These are phyloP conservation scores for Penicillium freii DNA, from an alignment of 2,329 filamentous ascomycete species.

Conservation along the genomic window DNA sequence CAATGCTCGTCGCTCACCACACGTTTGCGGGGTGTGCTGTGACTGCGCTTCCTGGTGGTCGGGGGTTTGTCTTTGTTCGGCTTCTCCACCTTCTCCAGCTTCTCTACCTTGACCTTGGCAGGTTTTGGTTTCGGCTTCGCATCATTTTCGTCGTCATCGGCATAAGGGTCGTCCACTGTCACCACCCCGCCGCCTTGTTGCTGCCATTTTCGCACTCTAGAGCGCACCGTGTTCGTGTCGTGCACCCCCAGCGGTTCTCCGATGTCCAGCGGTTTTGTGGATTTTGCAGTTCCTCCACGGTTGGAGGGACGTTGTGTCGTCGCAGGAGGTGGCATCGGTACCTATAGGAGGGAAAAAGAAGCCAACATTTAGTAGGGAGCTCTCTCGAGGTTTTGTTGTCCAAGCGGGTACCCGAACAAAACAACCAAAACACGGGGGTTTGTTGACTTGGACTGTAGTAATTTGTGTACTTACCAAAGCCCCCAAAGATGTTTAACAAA, in stretches of 20 bases:
- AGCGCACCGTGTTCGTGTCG: slow-evolving; percentile 66
- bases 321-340: slow-evolving; percentile 43
- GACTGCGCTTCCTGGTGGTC: slow-evolving; percentile 40
- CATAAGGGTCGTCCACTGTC: slow-evolving; percentile 58
- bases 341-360: slow-evolving; percentile 6
- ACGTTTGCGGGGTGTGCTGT: slow-evolving; percentile 77
- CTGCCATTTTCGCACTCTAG: slow-evolving; percentile 83
- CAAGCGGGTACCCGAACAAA: slow-evolving; percentile 2
- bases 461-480: slow-evolving; percentile 7
- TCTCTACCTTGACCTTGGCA: slow-evolving; percentile 21
- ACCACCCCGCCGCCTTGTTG: slow-evolving; percentile 69
- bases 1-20: slow-evolving; percentile 93
- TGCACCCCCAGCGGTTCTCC: slow-evolving; percentile 55
- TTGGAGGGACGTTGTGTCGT: slow-evolving; percentile 41
- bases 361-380: neutral
- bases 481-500: slow-evolving; percentile 11
- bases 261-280: slow-evolving; percentile 53
- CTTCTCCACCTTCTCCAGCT: slow-evolving; percentile 24
- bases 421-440: slow-evolving; percentile 10
- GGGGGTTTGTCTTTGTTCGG: slow-evolving; percentile 18
- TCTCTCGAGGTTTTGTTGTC: slow-evolving; percentile 10
- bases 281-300: slow-evolving; percentile 57
- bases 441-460: neutral
- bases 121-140: slow-evolving; percentile 27
- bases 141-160: slow-evolving; percentile 51